A percentile compares a stretch with the other conserved stretches of the same genome.
phyloP scores from a whole-genome alignment of 139 green algal species.

The Mychonastes homosphaera region DNA sequence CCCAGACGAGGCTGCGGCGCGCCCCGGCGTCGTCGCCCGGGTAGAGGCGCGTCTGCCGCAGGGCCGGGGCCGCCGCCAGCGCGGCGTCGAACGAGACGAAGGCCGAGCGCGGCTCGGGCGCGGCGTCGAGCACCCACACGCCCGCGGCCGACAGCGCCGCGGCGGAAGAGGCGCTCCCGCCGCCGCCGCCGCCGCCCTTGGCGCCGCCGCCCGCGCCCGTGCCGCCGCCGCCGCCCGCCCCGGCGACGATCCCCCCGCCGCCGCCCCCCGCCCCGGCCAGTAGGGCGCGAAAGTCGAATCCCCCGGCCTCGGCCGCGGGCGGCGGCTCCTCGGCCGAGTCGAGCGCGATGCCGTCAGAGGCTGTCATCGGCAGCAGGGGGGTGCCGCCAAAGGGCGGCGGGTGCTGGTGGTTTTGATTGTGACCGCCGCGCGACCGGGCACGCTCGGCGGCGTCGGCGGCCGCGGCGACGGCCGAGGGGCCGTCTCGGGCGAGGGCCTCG shows the following conservation, averaged over 20 bases:
- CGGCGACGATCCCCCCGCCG: neutral
- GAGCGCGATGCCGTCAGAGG: constrained; percentile 17
- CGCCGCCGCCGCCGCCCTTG: neutral
- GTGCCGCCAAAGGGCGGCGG: constrained; percentile 2
- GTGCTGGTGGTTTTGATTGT: constrained; percentile 4
- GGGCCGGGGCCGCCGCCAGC: neutral
- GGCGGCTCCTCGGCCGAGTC: neutral
- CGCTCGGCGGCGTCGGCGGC: neutral
- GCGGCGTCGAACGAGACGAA: constrained; percentile 6
- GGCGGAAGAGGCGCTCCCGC: neutral
- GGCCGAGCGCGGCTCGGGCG: neutral
- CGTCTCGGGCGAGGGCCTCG: neutral
- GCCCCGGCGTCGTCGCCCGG: neutral
- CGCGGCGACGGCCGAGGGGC: neutral
- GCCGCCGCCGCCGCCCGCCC: neutral
- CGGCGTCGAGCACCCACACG: neutral
- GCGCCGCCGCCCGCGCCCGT: constrained; percentile 9
- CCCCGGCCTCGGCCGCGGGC: neutral
- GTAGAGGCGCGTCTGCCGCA: constrained; percentile 17
- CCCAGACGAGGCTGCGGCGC: constrained; percentile 13
- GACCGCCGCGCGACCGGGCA: neutral
- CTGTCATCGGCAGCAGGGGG: constrained; percentile 20
- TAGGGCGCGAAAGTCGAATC: constrained; percentile 13
- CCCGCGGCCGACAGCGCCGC: neutral
- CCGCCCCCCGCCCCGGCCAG: constrained; percentile 13